Conservation (phyloP, 2,329 filamentous ascomycete genomes). For the Iodosphaeria phyllophila region DNA sequence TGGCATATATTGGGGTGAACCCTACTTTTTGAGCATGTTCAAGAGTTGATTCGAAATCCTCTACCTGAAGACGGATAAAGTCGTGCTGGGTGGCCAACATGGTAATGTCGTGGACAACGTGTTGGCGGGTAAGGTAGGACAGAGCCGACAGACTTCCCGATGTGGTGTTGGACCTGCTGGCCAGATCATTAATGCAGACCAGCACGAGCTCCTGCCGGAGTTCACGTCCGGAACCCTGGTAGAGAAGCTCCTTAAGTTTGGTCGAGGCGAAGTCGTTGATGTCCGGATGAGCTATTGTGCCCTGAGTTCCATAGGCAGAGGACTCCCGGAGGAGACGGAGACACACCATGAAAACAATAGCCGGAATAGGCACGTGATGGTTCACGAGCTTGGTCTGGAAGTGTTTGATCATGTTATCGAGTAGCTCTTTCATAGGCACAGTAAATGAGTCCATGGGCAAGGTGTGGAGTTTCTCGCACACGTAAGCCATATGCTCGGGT, state of each 20-base stretch:
- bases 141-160: constrained; percentile 58
- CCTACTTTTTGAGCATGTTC: constrained; percentile 19
- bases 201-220: constrained; percentile 44
- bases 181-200: constrained; percentile 51
- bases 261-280: constrained; percentile 44
- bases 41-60: constrained; percentile 42
- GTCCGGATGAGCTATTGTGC: constrained; percentile 36
- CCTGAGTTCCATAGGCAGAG: constrained; percentile 32
- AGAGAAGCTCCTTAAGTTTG: constrained; percentile 42
- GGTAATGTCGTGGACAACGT: constrained; percentile 30
- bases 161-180: constrained; percentile 39
- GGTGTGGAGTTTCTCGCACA: constrained; percentile 51
- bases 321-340: constrained; percentile 57
- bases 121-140: constrained; percentile 24
- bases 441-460: constrained; percentile 47
- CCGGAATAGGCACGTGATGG: constrained; percentile 16
- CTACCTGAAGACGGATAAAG: constrained; percentile 40
- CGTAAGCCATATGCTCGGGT: constrained; percentile 34
- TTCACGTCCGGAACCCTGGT: constrained; percentile 29
- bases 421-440: constrained; percentile 39
- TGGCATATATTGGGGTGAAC: constrained; percentile 25
- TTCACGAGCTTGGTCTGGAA: constrained; percentile 21
- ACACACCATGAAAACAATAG: constrained; percentile 32
- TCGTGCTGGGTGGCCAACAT: constrained; percentile 41
- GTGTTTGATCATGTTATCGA: constrained; percentile 33